phyloP scores from a whole-genome alignment of 2,329 filamentous ascomycete species.

The Rhexocercosporidium sp. region DNA sequence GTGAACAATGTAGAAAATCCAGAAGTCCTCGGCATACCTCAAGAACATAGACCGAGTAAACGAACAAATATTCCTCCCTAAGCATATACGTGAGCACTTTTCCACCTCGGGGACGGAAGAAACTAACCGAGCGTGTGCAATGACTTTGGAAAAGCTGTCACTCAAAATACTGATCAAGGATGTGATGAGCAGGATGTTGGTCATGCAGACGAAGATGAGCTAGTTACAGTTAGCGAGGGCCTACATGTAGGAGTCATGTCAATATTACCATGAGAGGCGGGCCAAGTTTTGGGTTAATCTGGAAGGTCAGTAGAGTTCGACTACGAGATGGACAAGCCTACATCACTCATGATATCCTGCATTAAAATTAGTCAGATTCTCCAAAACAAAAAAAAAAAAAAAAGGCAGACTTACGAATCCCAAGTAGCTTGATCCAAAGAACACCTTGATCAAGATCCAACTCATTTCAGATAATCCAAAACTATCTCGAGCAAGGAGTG shows the following conservation, averaged over 20 bases:
- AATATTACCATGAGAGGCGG: slow-evolving; percentile 50
- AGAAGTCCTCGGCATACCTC: slow-evolving; percentile 43
- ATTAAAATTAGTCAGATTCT: neutral
- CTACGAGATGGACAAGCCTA: slow-evolving; percentile 41
- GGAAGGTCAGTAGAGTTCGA: slow-evolving; percentile 41
- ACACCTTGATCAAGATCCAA: slow-evolving; percentile 79
- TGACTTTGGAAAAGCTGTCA: slow-evolving; percentile 69
- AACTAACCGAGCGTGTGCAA: slow-evolving; percentile 54
- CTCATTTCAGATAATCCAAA: slow-evolving; percentile 73
- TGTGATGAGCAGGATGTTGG: slow-evolving; percentile 79
- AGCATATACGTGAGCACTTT: neutral
- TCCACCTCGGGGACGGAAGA: no score
- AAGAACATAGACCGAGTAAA: slow-evolving; percentile 70
- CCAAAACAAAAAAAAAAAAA: neutral
- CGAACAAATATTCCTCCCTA: slow-evolving; percentile 78
- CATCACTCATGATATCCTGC: slow-evolving; percentile 63
- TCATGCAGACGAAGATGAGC: slow-evolving; percentile 74
- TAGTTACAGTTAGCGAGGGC: slow-evolving; percentile 10
- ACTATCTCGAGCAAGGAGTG: slow-evolving; percentile 72
- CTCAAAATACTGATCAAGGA: slow-evolving; percentile 79
- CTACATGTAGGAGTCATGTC: neutral
- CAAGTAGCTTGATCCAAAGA: slow-evolving; percentile 77
- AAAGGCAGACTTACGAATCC: slow-evolving; percentile 62
- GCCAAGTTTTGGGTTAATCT: slow-evolving; percentile 38
- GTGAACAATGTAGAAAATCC: neutral